Conservation (phyloP, 345 rosid species). For the Firmiana major region DNA sequence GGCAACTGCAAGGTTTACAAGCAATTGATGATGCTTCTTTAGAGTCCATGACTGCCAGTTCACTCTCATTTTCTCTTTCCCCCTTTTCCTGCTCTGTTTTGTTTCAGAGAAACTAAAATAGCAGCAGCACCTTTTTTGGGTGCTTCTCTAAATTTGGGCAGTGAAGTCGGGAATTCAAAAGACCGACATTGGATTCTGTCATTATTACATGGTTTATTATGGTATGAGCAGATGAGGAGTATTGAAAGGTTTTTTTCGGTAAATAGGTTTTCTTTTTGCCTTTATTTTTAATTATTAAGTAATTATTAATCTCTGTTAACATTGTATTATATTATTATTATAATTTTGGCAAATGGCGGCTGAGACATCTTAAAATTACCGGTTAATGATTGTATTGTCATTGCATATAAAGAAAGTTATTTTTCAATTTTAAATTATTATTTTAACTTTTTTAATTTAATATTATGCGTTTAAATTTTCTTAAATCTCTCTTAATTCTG, state of each 20-base stretch:
- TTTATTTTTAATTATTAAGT: not conserved
- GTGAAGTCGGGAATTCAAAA: not conserved
- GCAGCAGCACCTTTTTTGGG: not conserved
- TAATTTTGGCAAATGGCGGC: not conserved
- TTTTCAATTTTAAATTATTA: no score
- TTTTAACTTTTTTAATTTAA: no score
- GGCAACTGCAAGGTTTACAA: constrained; percentile 47
- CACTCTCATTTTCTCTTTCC: constrained; percentile 43
- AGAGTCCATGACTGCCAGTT: constrained; percentile 32
- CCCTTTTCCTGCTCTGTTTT: not conserved
- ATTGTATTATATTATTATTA: not conserved
- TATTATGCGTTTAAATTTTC: no score
- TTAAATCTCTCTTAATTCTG: no score
- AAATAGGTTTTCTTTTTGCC: not conserved
- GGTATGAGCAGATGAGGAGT: not conserved
- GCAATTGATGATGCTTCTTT: constrained; percentile 43
- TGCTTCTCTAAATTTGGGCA: constrained; percentile 2
- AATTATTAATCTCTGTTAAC: not conserved
- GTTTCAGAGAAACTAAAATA: not conserved
- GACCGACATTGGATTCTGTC: constrained; percentile 14
- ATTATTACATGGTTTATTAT: not conserved
- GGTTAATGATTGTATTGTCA: no score
- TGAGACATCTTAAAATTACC: not conserved
- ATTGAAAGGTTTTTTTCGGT: not conserved
- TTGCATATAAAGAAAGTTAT: not conserved